Evolutionary conservation across 352 stramenopile genomes (phyloP).

Genomic region (Discostella stelligera): DNA sequence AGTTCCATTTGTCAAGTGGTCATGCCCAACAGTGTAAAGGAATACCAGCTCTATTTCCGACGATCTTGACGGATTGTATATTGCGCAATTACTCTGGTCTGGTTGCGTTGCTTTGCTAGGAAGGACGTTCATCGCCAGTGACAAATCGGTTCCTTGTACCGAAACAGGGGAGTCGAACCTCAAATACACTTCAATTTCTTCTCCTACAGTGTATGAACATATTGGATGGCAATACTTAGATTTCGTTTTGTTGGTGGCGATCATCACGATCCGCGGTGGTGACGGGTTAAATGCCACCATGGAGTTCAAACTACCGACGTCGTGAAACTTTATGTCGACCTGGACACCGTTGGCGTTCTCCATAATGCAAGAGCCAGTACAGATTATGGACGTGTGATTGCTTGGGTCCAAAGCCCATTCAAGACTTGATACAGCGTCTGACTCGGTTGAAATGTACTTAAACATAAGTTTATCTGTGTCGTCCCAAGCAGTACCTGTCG

Average conservation of each 20-base stretch:
- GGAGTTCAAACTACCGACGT: slow-evolving; percentile 24
- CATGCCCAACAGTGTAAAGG: slow-evolving; percentile 52
- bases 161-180: slow-evolving; percentile 48
- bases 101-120: slow-evolving; percentile 2
- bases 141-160: slow-evolving; percentile 37
- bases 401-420: slow-evolving; percentile 44
- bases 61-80: slow-evolving; percentile 39
- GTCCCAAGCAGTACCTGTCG: slow-evolving; percentile 8
- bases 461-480: slow-evolving; percentile 43
- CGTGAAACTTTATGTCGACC: slow-evolving; percentile 35
- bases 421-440: slow-evolving; percentile 31
- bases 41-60: slow-evolving; percentile 47
- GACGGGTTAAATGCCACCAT: slow-evolving; percentile 39
- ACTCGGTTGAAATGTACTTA: slow-evolving; percentile 33
- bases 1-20: slow-evolving; percentile 45
- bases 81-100: not conserved
- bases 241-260: slow-evolving; percentile 46
- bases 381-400: slow-evolving; percentile 36
- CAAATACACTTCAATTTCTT: slow-evolving; percentile 58
- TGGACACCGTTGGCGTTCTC: slow-evolving; percentile 35
- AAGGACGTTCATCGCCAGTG: slow-evolving; percentile 39
- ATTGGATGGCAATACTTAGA: slow-evolving; percentile 51
- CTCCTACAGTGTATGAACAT: slow-evolving; percentile 58
- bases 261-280: slow-evolving; percentile 36
- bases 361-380: slow-evolving; percentile 36